phyloP scores from a whole-genome alignment of 306 rosid species.

The Quercus variabilis region DNA sequence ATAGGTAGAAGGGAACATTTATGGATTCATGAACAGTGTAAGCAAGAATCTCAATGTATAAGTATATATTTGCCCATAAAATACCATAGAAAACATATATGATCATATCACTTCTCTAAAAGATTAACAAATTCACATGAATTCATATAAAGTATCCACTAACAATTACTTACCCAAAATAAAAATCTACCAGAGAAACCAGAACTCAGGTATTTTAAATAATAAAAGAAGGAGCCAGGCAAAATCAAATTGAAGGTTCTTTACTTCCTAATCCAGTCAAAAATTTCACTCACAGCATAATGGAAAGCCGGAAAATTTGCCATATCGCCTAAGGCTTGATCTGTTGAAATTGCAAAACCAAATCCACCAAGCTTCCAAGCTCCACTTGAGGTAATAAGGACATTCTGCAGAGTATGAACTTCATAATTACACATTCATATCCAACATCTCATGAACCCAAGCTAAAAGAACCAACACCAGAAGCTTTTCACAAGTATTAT shows the following conservation, averaged over 20 bases:
- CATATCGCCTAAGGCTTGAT: conserved; percentile 53
- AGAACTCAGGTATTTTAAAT: not conserved
- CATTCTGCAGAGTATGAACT: conserved; percentile 58
- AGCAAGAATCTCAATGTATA: too few relatives aligned
- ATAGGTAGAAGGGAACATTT: too few relatives aligned
- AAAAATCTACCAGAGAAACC: not conserved
- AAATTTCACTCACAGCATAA: conserved; percentile 72
- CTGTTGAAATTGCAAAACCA: conserved; percentile 78
- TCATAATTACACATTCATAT: conserved; percentile 6
- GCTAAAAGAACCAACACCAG: not conserved
- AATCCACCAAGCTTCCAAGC: conserved; percentile 99
- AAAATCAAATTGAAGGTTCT: conserved; percentile 5
- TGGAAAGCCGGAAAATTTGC: conserved; percentile 71
- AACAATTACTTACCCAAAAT: not conserved
- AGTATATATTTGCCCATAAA: too few relatives aligned
- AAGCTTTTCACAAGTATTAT: not conserved
- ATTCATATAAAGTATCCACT: not conserved
- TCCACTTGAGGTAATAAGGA: conserved; percentile 91
- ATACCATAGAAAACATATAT: too few relatives aligned
- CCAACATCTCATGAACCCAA: not conserved
- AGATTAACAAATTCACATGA: too few relatives aligned
- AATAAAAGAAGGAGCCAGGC: not conserved
- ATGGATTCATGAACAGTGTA: too few relatives aligned
- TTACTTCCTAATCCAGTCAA: conserved; percentile 13
- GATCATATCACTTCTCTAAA: too few relatives aligned